These are phyloP conservation scores for Huiozyma sinensis DNA, from an alignment of 805 yeast species.

Conservation along the genomic window DNA sequence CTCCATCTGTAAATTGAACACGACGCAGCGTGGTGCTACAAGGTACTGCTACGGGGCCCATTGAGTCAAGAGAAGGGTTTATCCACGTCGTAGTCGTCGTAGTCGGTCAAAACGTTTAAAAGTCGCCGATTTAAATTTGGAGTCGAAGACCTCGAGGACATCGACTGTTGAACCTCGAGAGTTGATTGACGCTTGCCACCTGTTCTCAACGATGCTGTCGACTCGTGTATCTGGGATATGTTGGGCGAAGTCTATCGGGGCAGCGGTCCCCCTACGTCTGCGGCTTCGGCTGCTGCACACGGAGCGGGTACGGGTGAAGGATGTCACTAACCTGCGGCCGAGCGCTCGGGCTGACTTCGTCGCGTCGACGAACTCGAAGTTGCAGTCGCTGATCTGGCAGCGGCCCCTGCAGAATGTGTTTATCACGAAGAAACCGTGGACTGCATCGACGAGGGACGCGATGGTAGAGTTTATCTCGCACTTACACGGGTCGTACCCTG, in stretches of 20 bases:
- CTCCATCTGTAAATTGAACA: background rate
- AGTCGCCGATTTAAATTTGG: too few species aligned
- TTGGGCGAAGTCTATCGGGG: too few species aligned
- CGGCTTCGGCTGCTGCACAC: background rate
- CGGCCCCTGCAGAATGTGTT: slow-evolving; percentile 61
- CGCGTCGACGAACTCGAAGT: slow-evolving; percentile 46
- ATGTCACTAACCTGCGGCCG: slow-evolving; percentile 23
- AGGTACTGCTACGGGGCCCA: too few species aligned
- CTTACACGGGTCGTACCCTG: slow-evolving; percentile 52
- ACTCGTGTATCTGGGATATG: too few species aligned
- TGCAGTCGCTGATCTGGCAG: slow-evolving; percentile 61
- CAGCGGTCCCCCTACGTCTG: background rate
- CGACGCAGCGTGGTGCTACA: background rate
- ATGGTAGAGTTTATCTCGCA: slow-evolving; percentile 55
- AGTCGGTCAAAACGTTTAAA: too few species aligned
- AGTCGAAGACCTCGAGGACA: too few species aligned
- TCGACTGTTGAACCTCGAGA: too few species aligned
- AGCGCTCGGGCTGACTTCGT: slow-evolving; percentile 41
- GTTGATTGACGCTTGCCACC: too few species aligned
- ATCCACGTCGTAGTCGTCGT: too few species aligned
- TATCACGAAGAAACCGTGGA: slow-evolving; percentile 80
- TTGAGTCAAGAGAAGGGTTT: too few species aligned
- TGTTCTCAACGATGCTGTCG: too few species aligned
- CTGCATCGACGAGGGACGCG: slow-evolving; percentile 50
- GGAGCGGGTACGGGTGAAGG: slow-evolving; percentile 13